These are phyloP conservation scores for Avena atlantica DNA, from an alignment of 176 grass and related monocot species.

Conservation along the genomic window DNA sequence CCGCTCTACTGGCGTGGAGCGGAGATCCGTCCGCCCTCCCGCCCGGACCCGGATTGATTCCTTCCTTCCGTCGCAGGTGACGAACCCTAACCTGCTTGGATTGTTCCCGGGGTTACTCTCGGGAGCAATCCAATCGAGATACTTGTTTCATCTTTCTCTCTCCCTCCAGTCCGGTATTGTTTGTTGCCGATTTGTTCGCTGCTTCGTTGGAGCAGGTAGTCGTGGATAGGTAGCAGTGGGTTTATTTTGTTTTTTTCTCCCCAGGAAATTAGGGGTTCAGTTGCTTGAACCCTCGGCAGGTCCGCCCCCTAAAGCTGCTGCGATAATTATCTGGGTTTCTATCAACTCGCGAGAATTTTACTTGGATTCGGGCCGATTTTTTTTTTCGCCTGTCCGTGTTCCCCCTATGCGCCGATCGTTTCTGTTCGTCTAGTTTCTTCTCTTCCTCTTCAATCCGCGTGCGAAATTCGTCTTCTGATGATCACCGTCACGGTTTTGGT, in stretches of 20 bases:
- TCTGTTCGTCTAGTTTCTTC: neutral
- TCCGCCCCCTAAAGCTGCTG: neutral
- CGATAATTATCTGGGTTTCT: no score
- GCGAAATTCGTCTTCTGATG: neutral
- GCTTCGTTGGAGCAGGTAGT: neutral
- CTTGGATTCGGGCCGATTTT: neutral
- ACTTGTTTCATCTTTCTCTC: no score
- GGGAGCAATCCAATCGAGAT: neutral
- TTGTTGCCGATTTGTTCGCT: neutral
- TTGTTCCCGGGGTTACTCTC: neutral
- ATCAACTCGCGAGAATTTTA: neutral
- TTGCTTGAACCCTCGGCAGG: slow-evolving; percentile 33
- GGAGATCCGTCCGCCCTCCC: slow-evolving; percentile 8
- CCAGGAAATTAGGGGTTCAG: neutral
- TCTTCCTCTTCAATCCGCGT: neutral
- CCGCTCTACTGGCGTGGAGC: neutral
- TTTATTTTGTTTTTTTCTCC: neutral
- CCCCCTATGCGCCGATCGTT: neutral
- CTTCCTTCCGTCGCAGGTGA: neutral
- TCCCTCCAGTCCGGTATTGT: no score
- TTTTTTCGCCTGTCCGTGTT: neutral
- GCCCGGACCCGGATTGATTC: neutral
- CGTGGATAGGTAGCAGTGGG: neutral
- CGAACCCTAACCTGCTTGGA: slow-evolving; percentile 16
- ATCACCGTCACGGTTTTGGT: neutral